Evolutionary conservation across 1,139 yeast genomes (phyloP).

Genomic region (Komagataea norvegica): DNA sequence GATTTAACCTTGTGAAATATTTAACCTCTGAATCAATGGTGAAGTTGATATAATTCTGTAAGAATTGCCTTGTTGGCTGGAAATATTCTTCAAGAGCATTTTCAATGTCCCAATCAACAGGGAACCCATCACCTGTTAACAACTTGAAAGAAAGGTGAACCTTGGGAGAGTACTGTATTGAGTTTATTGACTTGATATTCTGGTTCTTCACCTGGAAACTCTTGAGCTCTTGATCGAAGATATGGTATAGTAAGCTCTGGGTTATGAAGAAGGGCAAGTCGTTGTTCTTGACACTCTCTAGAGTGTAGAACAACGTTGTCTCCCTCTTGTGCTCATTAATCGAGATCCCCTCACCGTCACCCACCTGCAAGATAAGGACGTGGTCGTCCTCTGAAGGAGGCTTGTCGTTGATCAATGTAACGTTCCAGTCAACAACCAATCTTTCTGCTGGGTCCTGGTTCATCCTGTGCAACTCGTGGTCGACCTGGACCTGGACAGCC

Average conservation of each 20-base stretch:
- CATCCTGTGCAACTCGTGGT: conserved; percentile 26
- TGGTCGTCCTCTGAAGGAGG: conserved; percentile 24
- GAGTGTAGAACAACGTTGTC: conserved; percentile 44
- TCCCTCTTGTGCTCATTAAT: conserved; percentile 31
- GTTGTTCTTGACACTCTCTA: conserved; percentile 47
- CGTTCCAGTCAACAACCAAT: conserved; percentile 27
- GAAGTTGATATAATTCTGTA: conserved; percentile 58
- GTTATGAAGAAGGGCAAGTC: conserved; percentile 59
- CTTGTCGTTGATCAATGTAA: conserved; percentile 20
- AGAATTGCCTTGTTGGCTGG: conserved; percentile 40
- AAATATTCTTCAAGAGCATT: conserved; percentile 40
- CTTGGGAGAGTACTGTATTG: conserved; percentile 55
- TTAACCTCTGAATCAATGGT: conserved; percentile 77
- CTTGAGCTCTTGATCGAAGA: conserved; percentile 46
- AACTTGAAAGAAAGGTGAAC: conserved; percentile 67
- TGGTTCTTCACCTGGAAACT: conserved; percentile 20
- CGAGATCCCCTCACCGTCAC: conserved; percentile 30
- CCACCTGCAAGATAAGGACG: conserved; percentile 28
- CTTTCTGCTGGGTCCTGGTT: conserved; percentile 25
- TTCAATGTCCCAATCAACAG: conserved; percentile 55
- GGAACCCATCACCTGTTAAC: conserved; percentile 49
- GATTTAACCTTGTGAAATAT: conserved; percentile 45
- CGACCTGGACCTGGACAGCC: conserved; percentile 40
- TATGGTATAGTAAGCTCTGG: conserved; percentile 51
- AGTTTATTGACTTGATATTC: conserved; percentile 18